A percentile compares a stretch with the other conserved stretches of the same genome.
These are phyloP conservation scores for Aspergillus taichungensis DNA, from an alignment of 495 filamentous ascomycete genomes.

Conservation along the genomic window DNA sequence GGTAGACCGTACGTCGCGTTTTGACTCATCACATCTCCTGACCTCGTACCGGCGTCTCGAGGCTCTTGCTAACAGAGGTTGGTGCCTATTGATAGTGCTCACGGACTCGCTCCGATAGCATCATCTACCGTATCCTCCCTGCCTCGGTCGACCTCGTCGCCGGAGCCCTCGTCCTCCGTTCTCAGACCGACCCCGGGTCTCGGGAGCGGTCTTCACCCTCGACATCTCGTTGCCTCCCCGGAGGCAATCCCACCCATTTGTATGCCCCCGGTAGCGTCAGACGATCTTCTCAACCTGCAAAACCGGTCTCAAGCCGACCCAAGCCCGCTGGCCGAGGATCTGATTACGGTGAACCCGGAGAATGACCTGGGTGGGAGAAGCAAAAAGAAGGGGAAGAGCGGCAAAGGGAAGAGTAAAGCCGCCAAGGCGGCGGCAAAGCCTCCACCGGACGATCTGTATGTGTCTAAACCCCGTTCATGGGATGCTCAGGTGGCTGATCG, in stretches of 20 bases:
- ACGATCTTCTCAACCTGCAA: conserved; percentile 37
- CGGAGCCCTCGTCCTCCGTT: conserved; percentile 20
- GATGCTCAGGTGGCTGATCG: background rate
- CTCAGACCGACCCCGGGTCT: conserved; percentile 28
- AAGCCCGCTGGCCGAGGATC: conserved; percentile 20
- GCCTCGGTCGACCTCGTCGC: conserved; percentile 5
- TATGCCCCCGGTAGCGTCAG: conserved; percentile 41
- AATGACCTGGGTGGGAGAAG: conserved; percentile 35
- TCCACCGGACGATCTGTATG: conserved; percentile 38
- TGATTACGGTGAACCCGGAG: conserved; percentile 19
- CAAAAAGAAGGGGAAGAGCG: conserved; percentile 40
- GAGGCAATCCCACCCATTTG: conserved; percentile 30
- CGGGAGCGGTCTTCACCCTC: conserved; percentile 25
- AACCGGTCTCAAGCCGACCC: conserved; percentile 34
- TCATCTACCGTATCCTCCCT: background rate
- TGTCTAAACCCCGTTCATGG: background rate
- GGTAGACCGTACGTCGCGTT: too few relatives aligned
- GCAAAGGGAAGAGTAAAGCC: conserved; percentile 31
- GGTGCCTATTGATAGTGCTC: too few relatives aligned
- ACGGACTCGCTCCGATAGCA: background rate
- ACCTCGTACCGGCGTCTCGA: too few relatives aligned
- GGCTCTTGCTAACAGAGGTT: too few relatives aligned
- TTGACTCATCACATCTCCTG: too few relatives aligned
- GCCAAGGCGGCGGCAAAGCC: conserved; percentile 26
- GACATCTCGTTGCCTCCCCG: conserved; percentile 12